phyloP scores from a whole-genome alignment of 2,329 filamentous ascomycete species.

The Cercospora zeina region DNA sequence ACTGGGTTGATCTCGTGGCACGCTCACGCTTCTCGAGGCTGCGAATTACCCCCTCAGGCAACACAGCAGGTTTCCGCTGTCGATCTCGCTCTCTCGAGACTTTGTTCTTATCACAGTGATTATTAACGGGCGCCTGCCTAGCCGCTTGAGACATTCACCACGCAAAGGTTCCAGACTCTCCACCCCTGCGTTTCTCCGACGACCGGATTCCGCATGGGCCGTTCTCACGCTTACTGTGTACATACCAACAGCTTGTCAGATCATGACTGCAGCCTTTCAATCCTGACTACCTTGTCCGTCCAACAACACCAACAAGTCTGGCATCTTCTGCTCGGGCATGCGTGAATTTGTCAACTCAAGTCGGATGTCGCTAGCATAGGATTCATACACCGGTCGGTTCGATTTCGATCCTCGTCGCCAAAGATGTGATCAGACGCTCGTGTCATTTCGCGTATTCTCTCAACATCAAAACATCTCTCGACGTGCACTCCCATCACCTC shows the following conservation, averaged over 20 bases:
- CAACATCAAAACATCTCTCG: too few relatives aligned
- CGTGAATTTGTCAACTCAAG: too few relatives aligned
- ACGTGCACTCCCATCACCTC: too few relatives aligned
- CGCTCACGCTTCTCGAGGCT: slow-evolving; percentile 3
- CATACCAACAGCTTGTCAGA: neutral
- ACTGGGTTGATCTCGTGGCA: slow-evolving; percentile 7
- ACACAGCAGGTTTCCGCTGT: neutral
- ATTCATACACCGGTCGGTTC: too few relatives aligned
- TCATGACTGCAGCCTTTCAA: neutral
- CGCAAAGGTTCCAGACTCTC: neutral
- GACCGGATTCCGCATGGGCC: neutral
- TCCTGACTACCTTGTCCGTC: neutral
- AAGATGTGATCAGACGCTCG: too few relatives aligned
- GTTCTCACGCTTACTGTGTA: neutral
- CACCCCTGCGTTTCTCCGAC: neutral
- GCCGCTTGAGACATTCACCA: neutral
- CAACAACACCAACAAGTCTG: neutral
- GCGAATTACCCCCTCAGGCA: neutral
- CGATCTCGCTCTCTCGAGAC: neutral
- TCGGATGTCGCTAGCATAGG: too few relatives aligned
- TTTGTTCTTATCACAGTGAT: too few relatives aligned
- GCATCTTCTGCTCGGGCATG: neutral
- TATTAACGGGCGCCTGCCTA: neutral
- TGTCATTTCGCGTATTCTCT: too few relatives aligned
- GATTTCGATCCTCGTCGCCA: too few relatives aligned